Base-by-base conservation (phyloP, 257 asterid species). In the Penstemon eatonii region DNA sequence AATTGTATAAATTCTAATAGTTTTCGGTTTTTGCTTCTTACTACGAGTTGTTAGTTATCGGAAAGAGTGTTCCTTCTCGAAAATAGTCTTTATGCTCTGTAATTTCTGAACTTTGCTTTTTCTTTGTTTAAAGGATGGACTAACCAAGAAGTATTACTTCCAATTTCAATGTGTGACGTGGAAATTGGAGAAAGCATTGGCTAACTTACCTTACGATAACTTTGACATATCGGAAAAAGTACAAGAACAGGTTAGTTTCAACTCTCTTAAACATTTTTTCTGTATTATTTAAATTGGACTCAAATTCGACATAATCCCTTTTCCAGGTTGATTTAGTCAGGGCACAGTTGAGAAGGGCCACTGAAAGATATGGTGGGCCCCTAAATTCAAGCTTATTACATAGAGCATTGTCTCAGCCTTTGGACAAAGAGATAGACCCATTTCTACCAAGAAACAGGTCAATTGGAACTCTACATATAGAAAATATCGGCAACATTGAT, bases 191-290 rank as follows among this genome's bases (percentile, higher is more conserved):
- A 91, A 89, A 73, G 87, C 92, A 2, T 68, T 94, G 67, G 81
- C 76, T 40, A 79, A 72, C 81, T 56, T 94, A 57, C 92, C 95
- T 11, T 85, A 75, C 57, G 86, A 75, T 65, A 85, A 86, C 46
- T 83, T 89, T 63, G 95, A 94, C 50, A 78, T 91, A 74, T 89
- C 99, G 11, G 97, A 94, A 80, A 97, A 94, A 86, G 97, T 94
- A 15, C 85, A 79, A 61, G 99, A 91, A 73, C 99, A 94, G 96
- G 99, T 89, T 19, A 57, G 80, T 71, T 74, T 68, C 42, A 70
- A 39, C 75, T 44, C 33, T 25, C 33, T 25, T 1, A 25, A 25
- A 25, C 33, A 25, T 60, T 50, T 65, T 2, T 46, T 11, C 9
- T 51, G 52, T 9, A 59, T 47, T 60, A 8, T 56, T 53, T 56